Base-by-base conservation (phyloP, 2,329 filamentous ascomycete species). In the Alternaria angustiovoidea region DNA sequence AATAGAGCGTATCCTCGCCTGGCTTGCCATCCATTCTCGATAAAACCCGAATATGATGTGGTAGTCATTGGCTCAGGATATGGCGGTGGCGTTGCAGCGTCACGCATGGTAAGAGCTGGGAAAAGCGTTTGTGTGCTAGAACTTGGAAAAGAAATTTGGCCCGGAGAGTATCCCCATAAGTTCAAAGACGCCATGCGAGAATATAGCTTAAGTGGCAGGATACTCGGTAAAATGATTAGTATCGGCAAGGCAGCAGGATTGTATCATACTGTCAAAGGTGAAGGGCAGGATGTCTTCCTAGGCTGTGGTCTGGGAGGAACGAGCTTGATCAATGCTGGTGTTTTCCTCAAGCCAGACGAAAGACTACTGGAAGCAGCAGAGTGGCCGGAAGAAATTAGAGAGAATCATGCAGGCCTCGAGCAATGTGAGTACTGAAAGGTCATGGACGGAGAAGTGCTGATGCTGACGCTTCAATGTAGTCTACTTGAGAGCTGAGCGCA, bases 11-110 rank as follows among this genome's bases (percentile, higher is more conserved):
- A 36, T 16, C 34, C 34, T 12, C 34, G 3, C 14, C 16, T 36
- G 16, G 14, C 14, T 36, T 5, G 34, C 16, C 34, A n/a, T 16
- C 14, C 34, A 36, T 36, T 16, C 14, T 36, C 34, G 5, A 83
- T 90, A 71, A 81, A 84, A 26, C 78, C 80, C 56, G 78, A 79
- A 7, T 91, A 91, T 66, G 89, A 91, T 75, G 85, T 85, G 39
- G 83, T 91, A 11, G 87, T 91, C 30, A 86, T 91, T 58, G 89
- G 89, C 1, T 90, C 88, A 9, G 89, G 89, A 1, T 91, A 91
- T 73, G 89, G 89, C 24, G 88, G 87, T 39, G 86, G 84, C 24
- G 85, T 91, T 20, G 88, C 89, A 3, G 89, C 88, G 0, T 86
- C 87, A 22, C 83, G 88, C 11, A 87, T 90, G 83, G 85, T 88